Evolutionary conservation across 257 asterid genomes (phyloP), one percentile per base, ranked within the genome.

Genomic region (Knoxia roxburghii): DNA sequence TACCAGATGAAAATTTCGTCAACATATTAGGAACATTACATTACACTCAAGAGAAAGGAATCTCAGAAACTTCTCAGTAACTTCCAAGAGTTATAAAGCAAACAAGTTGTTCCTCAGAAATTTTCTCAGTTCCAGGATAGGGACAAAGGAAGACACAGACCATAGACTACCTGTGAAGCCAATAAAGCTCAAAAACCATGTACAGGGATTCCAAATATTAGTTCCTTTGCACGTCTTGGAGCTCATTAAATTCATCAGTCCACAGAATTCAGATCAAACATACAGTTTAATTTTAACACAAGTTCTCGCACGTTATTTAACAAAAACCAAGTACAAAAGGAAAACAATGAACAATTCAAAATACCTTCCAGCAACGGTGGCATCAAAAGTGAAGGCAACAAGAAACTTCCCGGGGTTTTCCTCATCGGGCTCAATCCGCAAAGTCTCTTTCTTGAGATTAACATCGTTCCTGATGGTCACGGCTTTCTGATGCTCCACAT

Each of bases 401-500:
- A 88, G 89, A 74, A 72, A 80, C 61, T 84, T 87, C 17, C 99
- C 98, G 8, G 95, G 92, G 72, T 90, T 82, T 7, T 65, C 93
- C 79, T 87, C 96, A 69, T 90, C 99, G 9, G 98, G 89, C 68
- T 83, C 98, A 69, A 94, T 85, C 54, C 88, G 76, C 69, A 90
- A 45, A 75, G 96, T 88, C 77, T 90, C 99, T 85, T 94, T 94
- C 85, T 90, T 94, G 75, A 94, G 64, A 81, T 94, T 94, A 60
- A 94, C 96, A 71, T 90, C 99, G 56, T 94, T 94, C 64, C 96
- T 73, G 61, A 94, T 94, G 55, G 98, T 94, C 29, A 94, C 96
- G 68, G 99, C 99, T 79, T 94, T 94, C 84, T 94, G 99, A 61
- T 94, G 97, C 85, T 94, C 99, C 72, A 94, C 96, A 59, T 80